phyloP scores from a whole-genome alignment of 495 filamentous ascomycete genomes.

The Bacidia rubella region DNA sequence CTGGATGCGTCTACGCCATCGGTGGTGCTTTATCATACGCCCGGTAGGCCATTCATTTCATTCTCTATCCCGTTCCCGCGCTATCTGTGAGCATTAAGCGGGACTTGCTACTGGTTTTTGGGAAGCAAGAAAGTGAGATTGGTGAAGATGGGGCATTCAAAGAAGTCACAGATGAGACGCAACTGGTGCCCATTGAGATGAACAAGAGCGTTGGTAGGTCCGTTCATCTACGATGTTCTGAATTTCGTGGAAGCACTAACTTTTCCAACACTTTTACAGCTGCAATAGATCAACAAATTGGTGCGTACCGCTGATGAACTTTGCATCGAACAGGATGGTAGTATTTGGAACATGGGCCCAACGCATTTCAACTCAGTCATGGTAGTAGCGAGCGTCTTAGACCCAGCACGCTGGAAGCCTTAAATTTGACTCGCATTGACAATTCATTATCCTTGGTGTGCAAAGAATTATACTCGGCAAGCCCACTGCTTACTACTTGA shows the following conservation, averaged over 20 bases:
- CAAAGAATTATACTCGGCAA: too few relatives aligned
- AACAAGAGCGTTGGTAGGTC: slow-evolving; percentile 42
- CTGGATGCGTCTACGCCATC: slow-evolving; percentile 31
- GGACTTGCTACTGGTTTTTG: slow-evolving; percentile 21
- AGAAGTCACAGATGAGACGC: slow-evolving; percentile 33
- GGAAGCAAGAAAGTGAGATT: neutral
- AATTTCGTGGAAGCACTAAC: slow-evolving; percentile 45
- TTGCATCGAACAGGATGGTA: too few relatives aligned
- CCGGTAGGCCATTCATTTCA: slow-evolving; percentile 26
- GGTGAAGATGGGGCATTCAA: slow-evolving; percentile 18
- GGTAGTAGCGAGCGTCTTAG: too few relatives aligned
- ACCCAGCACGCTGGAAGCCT: too few relatives aligned
- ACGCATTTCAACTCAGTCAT: too few relatives aligned
- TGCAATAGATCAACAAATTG: too few relatives aligned
- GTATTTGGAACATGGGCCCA: too few relatives aligned
- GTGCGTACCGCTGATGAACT: too few relatives aligned
- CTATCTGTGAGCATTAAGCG: slow-evolving; percentile 33
- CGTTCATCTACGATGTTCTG: slow-evolving; percentile 38
- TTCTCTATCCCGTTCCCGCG: slow-evolving; percentile 28
- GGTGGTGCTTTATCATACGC: slow-evolving; percentile 25
- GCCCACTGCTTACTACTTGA: too few relatives aligned
- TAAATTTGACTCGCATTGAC: too few relatives aligned
- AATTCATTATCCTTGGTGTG: too few relatives aligned
- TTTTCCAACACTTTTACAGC: slow-evolving; percentile 51
- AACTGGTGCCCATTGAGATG: slow-evolving; percentile 41